Evolutionary conservation across 2,329 filamentous ascomycete species (phyloP), one percentile per base, ranked within the genome.

Genomic region (Sclerotinia nivalis): DNA sequence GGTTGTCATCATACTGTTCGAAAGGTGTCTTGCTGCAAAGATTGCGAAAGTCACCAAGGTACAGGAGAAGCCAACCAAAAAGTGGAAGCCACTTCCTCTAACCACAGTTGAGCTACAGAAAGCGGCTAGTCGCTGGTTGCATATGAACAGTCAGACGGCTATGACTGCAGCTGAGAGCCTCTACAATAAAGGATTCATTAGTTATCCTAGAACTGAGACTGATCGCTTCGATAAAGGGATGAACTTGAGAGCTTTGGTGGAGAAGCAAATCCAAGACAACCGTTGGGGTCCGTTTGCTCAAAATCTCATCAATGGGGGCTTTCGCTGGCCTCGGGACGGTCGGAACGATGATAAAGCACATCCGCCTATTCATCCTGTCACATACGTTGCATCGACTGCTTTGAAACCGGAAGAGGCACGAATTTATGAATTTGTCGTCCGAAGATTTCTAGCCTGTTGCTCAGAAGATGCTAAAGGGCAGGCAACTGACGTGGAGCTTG

Each of bases 31-130:
- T 15, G 79, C 83, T 10, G 91, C 93, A 18, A 93, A 91, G 76
- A 87, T 82, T 20, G 95, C 93, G 28, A 91, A 88, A 74, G 92
- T 99, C 25, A 91, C 85, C 47, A 96, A 93, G 76, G 92, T 97
- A 68, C 89, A 93, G 74, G 93, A 94, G 78, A 97, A 96, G 78
- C 93, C 93, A 1, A 97, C 94, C 0, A 93, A 90, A 77, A 97
- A 97, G 81, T 97, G 91, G 90, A 95, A 95, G 76, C 96, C 96
- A 0, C 81, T 99, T 18, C 96, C 96, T 6, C 83, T 99, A 73
- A 99, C 96, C 0, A 99, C 96, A 0, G 94, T 99, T 28, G 96
- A 98, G 79, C 83, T 99, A 28, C 96, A 99, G 78, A 99, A 98
- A 81, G 95, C 94, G 81, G 95, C 96, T 18, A 97, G 92, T 73